Evolutionary conservation across 345 rosid species (phyloP), one percentile per base, ranked within the genome.

Genomic region (Gossypium raimondii): DNA sequence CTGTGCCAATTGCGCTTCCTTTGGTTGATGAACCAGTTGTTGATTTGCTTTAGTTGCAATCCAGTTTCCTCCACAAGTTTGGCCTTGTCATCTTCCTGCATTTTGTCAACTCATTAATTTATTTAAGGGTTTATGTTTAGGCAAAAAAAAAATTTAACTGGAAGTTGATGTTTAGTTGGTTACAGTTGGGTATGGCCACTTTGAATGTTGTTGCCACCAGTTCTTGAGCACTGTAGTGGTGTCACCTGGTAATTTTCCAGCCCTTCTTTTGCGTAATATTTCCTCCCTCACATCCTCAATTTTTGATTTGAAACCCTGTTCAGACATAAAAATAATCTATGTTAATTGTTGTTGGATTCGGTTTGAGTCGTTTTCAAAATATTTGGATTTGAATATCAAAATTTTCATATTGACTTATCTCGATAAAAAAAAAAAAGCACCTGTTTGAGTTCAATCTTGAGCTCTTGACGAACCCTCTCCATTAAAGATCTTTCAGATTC

Each of bases 111-210:
- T 6, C 11, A 58, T 3, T 9, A 29, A 29, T 29, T 29, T 29
- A 29, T 29, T 29, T 29, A n/a, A 58, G 12, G 27, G 63, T 16
- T n/a, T 24, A 2, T 34, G 13, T 24, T 8, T 24, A 24, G 63
- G 38, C 34, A 11, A 24, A 58, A 58, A 34, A 3, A 29, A 34
- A 34, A 0, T 3, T 29, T 34, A 34, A 52, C 55, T 22, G 41
- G 12, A 56, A 56, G 14, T 12, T 47, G 14, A 4, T 69, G 48
- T 25, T 24, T 14, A 47, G 34, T 1, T 56, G 73, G 89, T 88
- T 82, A 94, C 98, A 64, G 97, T 94, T 68, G 98, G 98, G 76
- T 94, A 94, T 27, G 98, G 98, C 98, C 97, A 94, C 72, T 92
- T 94, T 7, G 97, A 89, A 74, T 94, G 98, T 78, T 92, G 95